Percentiles rank a stretch among this genome's conserved stretches.
Conservation (phyloP, 2,329 filamentous ascomycete genomes). For the Penicillium fuscoglaucum region DNA sequence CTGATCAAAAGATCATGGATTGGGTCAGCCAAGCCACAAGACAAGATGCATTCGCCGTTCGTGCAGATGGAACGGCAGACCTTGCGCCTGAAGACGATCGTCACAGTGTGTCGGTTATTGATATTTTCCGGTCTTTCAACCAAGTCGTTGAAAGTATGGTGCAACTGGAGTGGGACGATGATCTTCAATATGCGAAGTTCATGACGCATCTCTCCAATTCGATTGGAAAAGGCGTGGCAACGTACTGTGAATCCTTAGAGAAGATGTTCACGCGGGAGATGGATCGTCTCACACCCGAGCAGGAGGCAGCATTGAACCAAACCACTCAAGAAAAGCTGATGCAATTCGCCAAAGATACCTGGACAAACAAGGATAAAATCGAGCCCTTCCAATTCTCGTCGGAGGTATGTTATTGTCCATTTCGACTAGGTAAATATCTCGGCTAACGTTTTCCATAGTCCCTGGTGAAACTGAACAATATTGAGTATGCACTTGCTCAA, state of each 20-base stretch:
- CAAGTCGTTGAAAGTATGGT: constrained; percentile 86
- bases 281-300: constrained; percentile 85
- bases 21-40: constrained; percentile 91
- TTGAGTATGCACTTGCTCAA: constrained; percentile 90
- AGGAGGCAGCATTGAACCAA: constrained; percentile 73
- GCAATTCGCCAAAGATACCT: constrained; percentile 89
- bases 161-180: constrained; percentile 86
- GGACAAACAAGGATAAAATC: constrained; percentile 86
- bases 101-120: constrained; percentile 89
- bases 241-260: constrained; percentile 90
- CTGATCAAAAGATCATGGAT: constrained; percentile 73
- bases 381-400: constrained; percentile 97
- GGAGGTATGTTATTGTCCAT: constrained; percentile 60
- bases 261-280: constrained; percentile 85
- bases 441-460: constrained; percentile 60
- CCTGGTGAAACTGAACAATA: constrained; percentile 95
- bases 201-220: constrained; percentile 91
- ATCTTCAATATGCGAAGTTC: constrained; percentile 90
- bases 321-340: constrained; percentile 90
- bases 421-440: background rate
- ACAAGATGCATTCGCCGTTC: constrained; percentile 81
- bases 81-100: constrained; percentile 74
- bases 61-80: constrained; percentile 62
- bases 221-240: constrained; percentile 76
- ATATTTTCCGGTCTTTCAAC: constrained; percentile 91